Evolutionary conservation across 345 rosid genomes (phyloP), one percentile per base, ranked within the genome.

Genomic region (Salix arbutifolia): DNA sequence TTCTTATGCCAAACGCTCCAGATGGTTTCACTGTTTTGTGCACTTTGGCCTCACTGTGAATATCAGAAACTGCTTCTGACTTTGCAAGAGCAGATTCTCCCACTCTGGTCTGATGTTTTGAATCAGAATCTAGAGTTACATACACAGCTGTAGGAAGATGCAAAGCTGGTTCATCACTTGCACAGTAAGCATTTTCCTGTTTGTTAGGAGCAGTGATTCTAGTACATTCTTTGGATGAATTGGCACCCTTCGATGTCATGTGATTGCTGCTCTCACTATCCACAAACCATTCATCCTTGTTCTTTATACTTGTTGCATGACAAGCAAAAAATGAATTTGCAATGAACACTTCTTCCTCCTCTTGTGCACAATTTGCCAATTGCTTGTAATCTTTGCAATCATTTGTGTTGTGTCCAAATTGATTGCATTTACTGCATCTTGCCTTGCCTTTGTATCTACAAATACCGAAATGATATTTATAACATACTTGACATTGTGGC

Each of bases 41-140:
- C 31, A 5, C 80, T 68, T 52, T 52, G 44, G 65, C 65, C 72
- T 82, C 83, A 66, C 58, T 65, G 18, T 70, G 71, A 70, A 52
- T 38, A 50, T 31, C 53, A 70, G 68, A 70, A 44, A 37, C 67
- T 62, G 68, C 53, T 70, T 66, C 79, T 70, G 77, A 50, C 31
- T 68, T 78, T 46, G 77, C 31, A 31, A 35, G 38, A 70, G 76
- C 50, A 44, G 76, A 31, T 69, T 79, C 37, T 42, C 77, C 76
- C 25, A 52, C 78, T 50, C 35, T 33, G 68, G 65, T 70, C 70
- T 75, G 58, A 31, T 71, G 72, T 35, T 85, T 78, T 67, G 65
- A 71, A 73, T 50, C 73, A 75, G 76, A 56, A 77, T 82, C 78
- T 14, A 77, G 79, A 80, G 67, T 38, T 74, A 72, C 75, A 48